A percentile compares a stretch with the other conserved stretches of the same genome.
Evolutionary conservation across 495 filamentous ascomycete genomes (phyloP).

Genomic region (Lepidopterella palustris): DNA sequence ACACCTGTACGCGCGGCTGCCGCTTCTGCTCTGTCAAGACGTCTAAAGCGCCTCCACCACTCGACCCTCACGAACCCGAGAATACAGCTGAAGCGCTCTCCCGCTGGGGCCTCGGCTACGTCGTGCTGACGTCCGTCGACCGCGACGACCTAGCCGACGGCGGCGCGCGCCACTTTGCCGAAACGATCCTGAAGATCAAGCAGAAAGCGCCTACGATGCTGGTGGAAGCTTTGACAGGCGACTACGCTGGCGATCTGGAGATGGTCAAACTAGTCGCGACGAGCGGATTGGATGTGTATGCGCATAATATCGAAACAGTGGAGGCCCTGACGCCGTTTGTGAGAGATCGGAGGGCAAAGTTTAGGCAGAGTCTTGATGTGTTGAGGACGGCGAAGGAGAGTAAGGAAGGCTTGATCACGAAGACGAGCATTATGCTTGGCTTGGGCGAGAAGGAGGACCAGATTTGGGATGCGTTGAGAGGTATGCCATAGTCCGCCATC

Average conservation of each 20-base stretch:
- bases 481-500: constrained; percentile 34
- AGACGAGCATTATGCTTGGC: constrained; percentile 95
- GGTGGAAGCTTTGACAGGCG: constrained; percentile 93
- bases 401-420: constrained; percentile 74
- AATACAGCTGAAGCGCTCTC: constrained; percentile 89
- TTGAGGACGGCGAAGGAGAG: constrained; percentile 74
- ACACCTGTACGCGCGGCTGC: constrained; percentile 94
- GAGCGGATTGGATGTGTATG: constrained; percentile 91
- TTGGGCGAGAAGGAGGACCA: constrained; percentile 90
- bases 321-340: constrained; percentile 85
- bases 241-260: constrained; percentile 75
- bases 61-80: constrained; percentile 95
- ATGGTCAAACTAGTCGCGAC: constrained; percentile 74
- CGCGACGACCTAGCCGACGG: constrained; percentile 87
- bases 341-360: constrained; percentile 82
- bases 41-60: constrained; percentile 62
- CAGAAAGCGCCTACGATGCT: constrained; percentile 75
- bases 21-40: constrained; percentile 98
- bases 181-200: constrained; percentile 93
- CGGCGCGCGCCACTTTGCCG: constrained; percentile 83
- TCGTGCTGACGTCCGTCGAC: constrained; percentile 89
- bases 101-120: constrained; percentile 91
- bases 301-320: constrained; percentile 94
- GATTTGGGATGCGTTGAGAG: constrained; percentile 68
- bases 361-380: constrained; percentile 76